phyloP scores from a whole-genome alignment of 176 grass and related monocot genomes.

The Pontederia paniculata region DNA sequence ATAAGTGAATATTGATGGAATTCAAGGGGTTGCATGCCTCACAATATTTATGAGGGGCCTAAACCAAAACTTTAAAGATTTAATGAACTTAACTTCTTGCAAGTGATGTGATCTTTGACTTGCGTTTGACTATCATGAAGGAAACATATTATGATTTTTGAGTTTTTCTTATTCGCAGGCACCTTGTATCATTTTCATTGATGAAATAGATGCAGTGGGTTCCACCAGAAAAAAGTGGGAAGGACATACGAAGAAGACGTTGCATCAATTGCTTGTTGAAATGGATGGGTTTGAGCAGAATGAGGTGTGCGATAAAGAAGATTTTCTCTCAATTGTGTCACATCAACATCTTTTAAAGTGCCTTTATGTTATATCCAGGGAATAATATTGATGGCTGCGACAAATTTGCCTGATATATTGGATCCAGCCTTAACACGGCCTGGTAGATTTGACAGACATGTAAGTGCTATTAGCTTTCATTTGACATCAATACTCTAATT shows the following conservation, averaged over 20 bases:
- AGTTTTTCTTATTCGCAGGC: conserved; percentile 36
- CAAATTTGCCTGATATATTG: conserved; percentile 96
- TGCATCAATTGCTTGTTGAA: conserved; percentile 99
- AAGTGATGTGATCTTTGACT: too few species aligned
- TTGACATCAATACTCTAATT: not conserved
- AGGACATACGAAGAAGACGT: conserved; percentile 96
- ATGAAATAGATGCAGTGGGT: conserved; percentile 98
- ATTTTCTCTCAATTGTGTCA: conserved; percentile 1
- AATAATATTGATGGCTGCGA: conserved; percentile 98
- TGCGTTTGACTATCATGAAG: too few species aligned
- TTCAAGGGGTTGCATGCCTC: too few species aligned
- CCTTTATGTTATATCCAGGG: conserved; percentile 39
- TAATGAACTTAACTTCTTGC: too few species aligned
- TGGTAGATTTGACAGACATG: conserved; percentile 99
- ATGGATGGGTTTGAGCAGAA: conserved; percentile 99
- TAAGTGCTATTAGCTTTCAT: conserved; percentile 40
- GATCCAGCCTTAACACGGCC: conserved; percentile 94
- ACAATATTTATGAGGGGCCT: too few species aligned
- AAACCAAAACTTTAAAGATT: too few species aligned
- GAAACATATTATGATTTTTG: not conserved
- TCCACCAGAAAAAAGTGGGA: conserved; percentile 99
- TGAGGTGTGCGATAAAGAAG: conserved; percentile 38
- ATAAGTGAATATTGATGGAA: too few species aligned
- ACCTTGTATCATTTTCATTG: conserved; percentile 99
- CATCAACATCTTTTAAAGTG: not conserved